Base-by-base conservation (phyloP, 176 grass and related monocot species). In the Areca catechu region DNA sequence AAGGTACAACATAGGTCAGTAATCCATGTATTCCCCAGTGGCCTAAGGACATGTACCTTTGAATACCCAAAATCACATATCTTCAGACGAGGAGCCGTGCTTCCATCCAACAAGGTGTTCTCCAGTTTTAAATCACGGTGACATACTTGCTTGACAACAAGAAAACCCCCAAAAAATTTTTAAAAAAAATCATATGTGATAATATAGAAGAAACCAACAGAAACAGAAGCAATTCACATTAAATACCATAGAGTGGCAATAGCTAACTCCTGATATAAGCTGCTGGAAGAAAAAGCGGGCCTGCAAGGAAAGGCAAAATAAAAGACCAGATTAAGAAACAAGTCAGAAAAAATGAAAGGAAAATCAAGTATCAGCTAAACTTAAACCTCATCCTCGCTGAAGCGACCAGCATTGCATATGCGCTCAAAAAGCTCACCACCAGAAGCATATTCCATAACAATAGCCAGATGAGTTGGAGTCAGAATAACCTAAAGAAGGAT, bases 391-490 rank as follows among this genome's bases (percentile, higher is more conserved):
- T 91, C 92, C 80, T 97, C 92, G 30, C 83, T 78, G 50, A 97
- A 97, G 63, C 86, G 86, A 14, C 89, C 80, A 67, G 89, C 85
- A 69, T 97, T 91, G 69, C 86, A 88, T 57, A 97, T 88, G 56
- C 92, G 79, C 67, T 97, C 86, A 23, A 97, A 97, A 73, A 97
- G 78, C 61, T 97, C 92, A 69, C 92, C 92, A 58, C 86, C 80
- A 79, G 92, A 97, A 21, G 86, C 86, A 78, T 97, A 97, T 82
- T 97, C 92, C 92, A 97, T 97, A 34, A 97, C 92, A 65, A 97
- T 97, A 68, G 92, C 92, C 60, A 97, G 83, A 85, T 97, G 92
- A 18, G 92, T 97, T n/a, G 92, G 92, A 24, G 92, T 97, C 79
- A 97, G 77, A 85, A 97, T 91, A 68, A 97, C 92, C 92, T 97